Base-by-base conservation (phyloP, 495 filamentous ascomycete genomes). In the Penicillium turbatum region DNA sequence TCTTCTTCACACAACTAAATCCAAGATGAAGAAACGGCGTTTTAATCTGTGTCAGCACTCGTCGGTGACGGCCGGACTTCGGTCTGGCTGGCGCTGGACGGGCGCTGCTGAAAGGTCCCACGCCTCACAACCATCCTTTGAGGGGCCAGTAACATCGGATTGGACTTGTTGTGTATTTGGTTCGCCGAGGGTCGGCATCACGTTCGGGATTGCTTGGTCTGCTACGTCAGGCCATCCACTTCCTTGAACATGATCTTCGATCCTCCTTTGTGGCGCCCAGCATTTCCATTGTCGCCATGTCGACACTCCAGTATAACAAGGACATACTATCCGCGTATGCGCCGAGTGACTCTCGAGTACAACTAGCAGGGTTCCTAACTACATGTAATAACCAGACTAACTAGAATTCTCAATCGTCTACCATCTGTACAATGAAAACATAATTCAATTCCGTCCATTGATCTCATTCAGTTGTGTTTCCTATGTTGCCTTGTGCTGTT, bases 1-100 rank as follows among this genome's bases (percentile, higher is more conserved):
- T 65, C 56, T 69, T 74, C 65, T 66, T 75, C 72, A 75, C 74
- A 78, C 74, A 78, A 76, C 74, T 78, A 76, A 76, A 75, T 75
- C 74, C 74, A 78, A 78, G 63, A 78, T 78, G 74, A 78, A 74
- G 74, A 78, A 68, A 70, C 48, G 65, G 70, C 69, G 67, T 69
- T 37, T 65, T 57, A 59, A 63, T 52, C 73, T 69, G 66, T 66
- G 42, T 65, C 74, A 76, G 73, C 66, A 70, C 74, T 77, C 74
- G 71, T 68, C 67, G 68, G 62, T 59, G 57, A 46, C 44, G 60
- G 57, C 58, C 51, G 47, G 36, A 51, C 51, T 47, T 55, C 55
- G 58, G 60, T 48, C 55, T 56, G 59, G 58, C 66, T 63, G 65
- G 49, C 44, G 48, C 53, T 67, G 64, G 71, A 70, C 68, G 74